Evolutionary conservation across 225 moss, liverwort and hornwort species (phyloP).

Genomic region (Asterella californica): DNA sequence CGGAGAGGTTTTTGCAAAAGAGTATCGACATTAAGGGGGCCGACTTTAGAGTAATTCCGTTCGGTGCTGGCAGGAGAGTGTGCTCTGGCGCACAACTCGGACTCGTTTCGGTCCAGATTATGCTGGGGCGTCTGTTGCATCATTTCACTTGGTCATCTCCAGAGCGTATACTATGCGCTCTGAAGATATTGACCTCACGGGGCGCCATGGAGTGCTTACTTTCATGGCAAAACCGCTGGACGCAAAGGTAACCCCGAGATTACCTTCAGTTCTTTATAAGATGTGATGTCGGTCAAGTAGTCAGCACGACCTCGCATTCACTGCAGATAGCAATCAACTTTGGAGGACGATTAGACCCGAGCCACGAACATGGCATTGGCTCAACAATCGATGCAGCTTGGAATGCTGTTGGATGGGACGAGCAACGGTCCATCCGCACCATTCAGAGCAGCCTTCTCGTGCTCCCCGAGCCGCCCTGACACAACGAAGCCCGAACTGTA

Average conservation of each 20-base stretch:
- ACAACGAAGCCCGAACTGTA: no score
- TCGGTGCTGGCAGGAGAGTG: constrained; percentile 79
- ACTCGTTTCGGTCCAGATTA: constrained; percentile 71
- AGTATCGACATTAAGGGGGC: constrained; percentile 86
- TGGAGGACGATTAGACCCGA: no score
- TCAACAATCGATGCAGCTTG: no score
- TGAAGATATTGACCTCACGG: constrained; percentile 48
- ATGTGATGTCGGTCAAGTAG: no score
- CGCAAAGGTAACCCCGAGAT: constrained; percentile 56
- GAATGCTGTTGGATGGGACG: no score
- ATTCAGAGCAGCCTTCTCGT: no score
- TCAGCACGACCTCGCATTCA: no score
- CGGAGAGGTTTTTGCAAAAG: constrained; percentile 78
- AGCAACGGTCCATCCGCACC: no score
- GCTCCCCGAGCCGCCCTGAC: no score
- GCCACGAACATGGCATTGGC: no score
- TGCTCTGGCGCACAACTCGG: constrained; percentile 93
- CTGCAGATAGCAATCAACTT: no score
- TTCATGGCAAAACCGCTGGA: constrained; percentile 81
- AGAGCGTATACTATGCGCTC: constrained; percentile 28
- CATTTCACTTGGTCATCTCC: constrained; percentile 64
- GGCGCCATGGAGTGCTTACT: constrained; percentile 80
- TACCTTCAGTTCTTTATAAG: constrained; percentile 49
- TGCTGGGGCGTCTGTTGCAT: constrained; percentile 81
- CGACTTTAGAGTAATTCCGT: constrained; percentile 78